A percentile compares a stretch with the other conserved stretches of the same genome.
Evolutionary conservation across 768 basidiomycete genomes (phyloP).

Genomic region (Phlegmacium glaucopus): DNA sequence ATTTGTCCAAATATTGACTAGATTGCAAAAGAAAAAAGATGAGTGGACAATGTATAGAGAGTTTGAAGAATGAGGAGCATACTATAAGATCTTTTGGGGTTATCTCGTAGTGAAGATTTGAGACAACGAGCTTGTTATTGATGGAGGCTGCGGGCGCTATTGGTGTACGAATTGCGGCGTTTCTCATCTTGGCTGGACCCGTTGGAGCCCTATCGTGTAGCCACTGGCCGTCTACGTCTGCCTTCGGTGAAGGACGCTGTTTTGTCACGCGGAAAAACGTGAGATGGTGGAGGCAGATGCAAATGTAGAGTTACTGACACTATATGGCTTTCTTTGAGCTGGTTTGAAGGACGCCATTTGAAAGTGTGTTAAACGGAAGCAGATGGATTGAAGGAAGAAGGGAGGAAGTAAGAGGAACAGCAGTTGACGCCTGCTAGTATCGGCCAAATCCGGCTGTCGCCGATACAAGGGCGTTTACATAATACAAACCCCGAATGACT

Average conservation of each 20-base stretch:
- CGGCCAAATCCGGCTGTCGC: slow-evolving; percentile 14
- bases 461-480: too few species aligned
- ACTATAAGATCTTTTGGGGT: slow-evolving; percentile 87
- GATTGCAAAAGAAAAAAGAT: slow-evolving; percentile 1
- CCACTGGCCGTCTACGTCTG: slow-evolving; percentile 64
- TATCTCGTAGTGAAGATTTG: slow-evolving; percentile 91
- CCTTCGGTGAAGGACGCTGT: slow-evolving; percentile 51
- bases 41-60: neutral
- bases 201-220: slow-evolving; percentile 71
- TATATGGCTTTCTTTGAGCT: slow-evolving; percentile 39
- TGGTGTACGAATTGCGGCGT: slow-evolving; percentile 19
- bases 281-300: neutral
- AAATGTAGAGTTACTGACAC: slow-evolving; percentile 24
- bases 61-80: slow-evolving; percentile 25
- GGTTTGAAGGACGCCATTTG: slow-evolving; percentile 19
- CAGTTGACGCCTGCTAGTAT: neutral
- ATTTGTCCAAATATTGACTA: slow-evolving; percentile 90
- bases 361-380: neutral
- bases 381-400: neutral
- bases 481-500: too few species aligned
- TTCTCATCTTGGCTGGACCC: slow-evolving; percentile 28
- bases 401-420: neutral
- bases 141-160: slow-evolving; percentile 29
- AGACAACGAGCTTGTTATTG: slow-evolving; percentile 63
- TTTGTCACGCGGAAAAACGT: too few species aligned